Conservation (phyloP, 129 eudicot species). For the Artemisia tridentata region DNA sequence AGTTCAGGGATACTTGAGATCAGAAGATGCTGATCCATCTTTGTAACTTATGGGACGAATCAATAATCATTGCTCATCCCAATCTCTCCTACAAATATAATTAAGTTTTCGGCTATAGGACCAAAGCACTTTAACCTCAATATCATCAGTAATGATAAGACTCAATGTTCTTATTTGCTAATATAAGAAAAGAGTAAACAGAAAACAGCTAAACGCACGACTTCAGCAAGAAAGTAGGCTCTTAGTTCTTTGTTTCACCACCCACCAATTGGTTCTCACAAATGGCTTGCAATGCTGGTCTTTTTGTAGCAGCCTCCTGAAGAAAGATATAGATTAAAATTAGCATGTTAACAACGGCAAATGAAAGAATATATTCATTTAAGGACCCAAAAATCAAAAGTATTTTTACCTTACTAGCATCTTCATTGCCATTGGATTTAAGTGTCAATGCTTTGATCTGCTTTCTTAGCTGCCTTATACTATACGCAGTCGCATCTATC, state of each 20-base stretch:
- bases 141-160: conserved; percentile 3
- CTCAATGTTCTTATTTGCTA: conserved; percentile 1
- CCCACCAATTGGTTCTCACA: conserved; percentile 39
- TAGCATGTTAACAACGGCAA: neutral
- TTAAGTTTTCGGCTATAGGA: neutral
- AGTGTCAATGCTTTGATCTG: conserved; percentile 40
- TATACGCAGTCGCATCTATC: neutral
- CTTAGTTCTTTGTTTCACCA: conserved; percentile 20
- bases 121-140: neutral
- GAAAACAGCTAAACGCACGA: neutral
- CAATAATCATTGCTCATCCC: no score
- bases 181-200: neutral
- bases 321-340: neutral
- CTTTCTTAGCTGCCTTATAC: conserved; percentile 45
- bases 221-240: neutral
- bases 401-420: neutral
- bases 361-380: neutral
- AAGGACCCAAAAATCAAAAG: neutral
- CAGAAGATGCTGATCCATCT: no score
- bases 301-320: conserved; percentile 18
- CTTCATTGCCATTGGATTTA: conserved; percentile 9
- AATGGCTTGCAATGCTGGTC: conserved; percentile 46
- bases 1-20: no score
- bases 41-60: no score
- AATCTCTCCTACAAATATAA: no score